Evolutionary conservation across 768 basidiomycete species (phyloP).

Genomic region (Myochromella boudieri): DNA sequence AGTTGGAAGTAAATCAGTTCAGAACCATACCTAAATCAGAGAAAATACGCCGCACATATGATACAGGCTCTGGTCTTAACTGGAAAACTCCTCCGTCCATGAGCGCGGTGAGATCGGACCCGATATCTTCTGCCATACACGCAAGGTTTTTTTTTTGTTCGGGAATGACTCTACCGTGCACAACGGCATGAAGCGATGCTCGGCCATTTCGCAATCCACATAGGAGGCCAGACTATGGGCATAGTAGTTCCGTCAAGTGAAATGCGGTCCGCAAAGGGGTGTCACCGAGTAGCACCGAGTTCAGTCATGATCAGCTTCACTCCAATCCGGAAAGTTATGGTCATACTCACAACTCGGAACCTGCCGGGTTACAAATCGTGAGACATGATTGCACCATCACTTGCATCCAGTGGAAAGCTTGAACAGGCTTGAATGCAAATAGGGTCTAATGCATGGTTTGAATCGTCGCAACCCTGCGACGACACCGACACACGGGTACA

Average conservation of each 20-base stretch:
- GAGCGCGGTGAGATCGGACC: slow-evolving; percentile 8
- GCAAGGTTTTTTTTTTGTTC: slow-evolving; percentile 6
- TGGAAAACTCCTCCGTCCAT: slow-evolving; percentile 12
- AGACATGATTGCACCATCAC: too few relatives aligned
- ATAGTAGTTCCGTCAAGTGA: slow-evolving; percentile 8
- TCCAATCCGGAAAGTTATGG: slow-evolving; percentile 15
- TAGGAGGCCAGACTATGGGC: slow-evolving; percentile 10
- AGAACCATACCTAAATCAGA: too few relatives aligned
- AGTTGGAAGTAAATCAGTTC: too few relatives aligned
- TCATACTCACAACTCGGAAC: too few relatives aligned
- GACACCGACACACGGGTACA: too few relatives aligned
- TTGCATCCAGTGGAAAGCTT: too few relatives aligned
- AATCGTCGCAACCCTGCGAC: too few relatives aligned
- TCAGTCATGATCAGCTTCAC: too few relatives aligned
- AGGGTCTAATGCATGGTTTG: too few relatives aligned
- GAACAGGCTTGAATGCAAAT: too few relatives aligned
- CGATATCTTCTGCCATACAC: slow-evolving; percentile 1
- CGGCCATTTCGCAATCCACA: slow-evolving; percentile 8
- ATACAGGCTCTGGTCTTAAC: slow-evolving; percentile 4
- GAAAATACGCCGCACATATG: too few relatives aligned
- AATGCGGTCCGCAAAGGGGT: slow-evolving; percentile 6
- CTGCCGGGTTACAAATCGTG: too few relatives aligned
- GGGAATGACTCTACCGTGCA: slow-evolving; percentile 11
- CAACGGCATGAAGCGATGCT: slow-evolving; percentile 11
- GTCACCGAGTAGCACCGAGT: slow-evolving; percentile 10